phyloP scores from a whole-genome alignment of 1,139 yeast species.

The Tardiomyces blankii region DNA sequence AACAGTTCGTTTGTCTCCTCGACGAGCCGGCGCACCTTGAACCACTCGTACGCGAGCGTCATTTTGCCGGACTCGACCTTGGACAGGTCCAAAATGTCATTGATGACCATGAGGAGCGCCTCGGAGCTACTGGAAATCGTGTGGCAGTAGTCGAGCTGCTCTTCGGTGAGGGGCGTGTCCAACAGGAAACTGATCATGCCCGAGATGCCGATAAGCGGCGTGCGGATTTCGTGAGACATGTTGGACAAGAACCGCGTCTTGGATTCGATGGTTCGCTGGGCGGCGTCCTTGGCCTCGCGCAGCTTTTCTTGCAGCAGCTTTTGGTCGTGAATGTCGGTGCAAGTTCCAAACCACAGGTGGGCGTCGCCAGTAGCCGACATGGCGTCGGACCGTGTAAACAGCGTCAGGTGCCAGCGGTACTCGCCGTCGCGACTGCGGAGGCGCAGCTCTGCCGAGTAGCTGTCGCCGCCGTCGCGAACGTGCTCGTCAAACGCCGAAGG shows the following conservation, averaged over 20 bases:
- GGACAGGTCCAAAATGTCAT: conserved; percentile 71
- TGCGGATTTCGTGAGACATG: conserved; percentile 83
- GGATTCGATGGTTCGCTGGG: conserved; percentile 86
- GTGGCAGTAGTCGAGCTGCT: conserved; percentile 72
- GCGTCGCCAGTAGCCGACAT: conserved; percentile 7
- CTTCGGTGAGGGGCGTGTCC: conserved; percentile 68
- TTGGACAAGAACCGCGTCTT: conserved; percentile 86
- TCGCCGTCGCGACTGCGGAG: conserved; percentile 17
- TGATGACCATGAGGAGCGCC: conserved; percentile 65
- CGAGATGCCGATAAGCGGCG: conserved; percentile 84
- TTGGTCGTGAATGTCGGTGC: conserved; percentile 26
- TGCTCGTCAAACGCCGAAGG: not conserved
- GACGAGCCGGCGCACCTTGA: conserved; percentile 62
- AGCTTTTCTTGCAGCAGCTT: conserved; percentile 42
- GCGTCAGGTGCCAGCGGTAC: conserved; percentile 23
- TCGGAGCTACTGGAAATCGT: conserved; percentile 73
- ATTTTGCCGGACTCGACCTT: conserved; percentile 79
- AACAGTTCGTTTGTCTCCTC: conserved; percentile 72
- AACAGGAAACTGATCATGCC: conserved; percentile 93
- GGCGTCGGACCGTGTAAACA: conserved; percentile 17
- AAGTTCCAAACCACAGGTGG: conserved; percentile 25
- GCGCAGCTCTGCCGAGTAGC: conserved; percentile 19
- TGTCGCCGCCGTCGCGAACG: not conserved
- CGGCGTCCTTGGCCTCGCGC: conserved; percentile 80
- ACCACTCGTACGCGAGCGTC: conserved; percentile 70